Evolutionary conservation across 306 rosid species (phyloP), one percentile per base, ranked within the genome.

Genomic region (Clitoria ternatea): DNA sequence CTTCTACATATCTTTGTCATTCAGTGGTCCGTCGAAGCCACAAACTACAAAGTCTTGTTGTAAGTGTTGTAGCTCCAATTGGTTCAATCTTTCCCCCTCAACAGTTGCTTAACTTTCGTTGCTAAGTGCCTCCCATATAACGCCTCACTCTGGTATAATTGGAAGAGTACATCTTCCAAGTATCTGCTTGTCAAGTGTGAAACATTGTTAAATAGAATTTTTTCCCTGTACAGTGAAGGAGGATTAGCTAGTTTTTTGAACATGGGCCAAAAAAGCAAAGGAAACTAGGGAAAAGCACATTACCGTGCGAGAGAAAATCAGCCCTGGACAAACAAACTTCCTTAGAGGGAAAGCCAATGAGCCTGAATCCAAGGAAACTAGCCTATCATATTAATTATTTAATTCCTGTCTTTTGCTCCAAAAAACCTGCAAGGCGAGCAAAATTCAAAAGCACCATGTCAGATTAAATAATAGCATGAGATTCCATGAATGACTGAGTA

Each of bases 1-100:
- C 92, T 59, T 84, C 94, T 18, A 85, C 96, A 1, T 92, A 92
- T 84, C 92, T 82, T 69, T 92, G 92, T 19, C 87, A 87, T 78
- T 62, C 86, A 0, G 85, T 92, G 45, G 66, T 92, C 39, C 90
- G 64, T 14, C 87, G 78, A 39, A 84, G 72, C 66, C 50, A 62
- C 70, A 83, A 79, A 84, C 89, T 92, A 75, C 87, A 76, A 44
- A 70, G 61, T 79, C 97, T 89, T 82, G 54, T 79, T 32, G 96
- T 92, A 79, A 92, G 96, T 36, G 23, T 56, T 67, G 33, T 8
- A 65, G 17, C 53, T 81, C 44, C 61, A 43, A 27, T 62, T 70
- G 50, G 30, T 48, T 26, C 63, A 11, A 26, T 61, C 23, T 27
- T 4, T 56, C 60, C 49, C 17, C 20, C 26, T 47, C 11, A 14